Conservation (phyloP, 805 yeast species). For the Candida multigemmis region DNA sequence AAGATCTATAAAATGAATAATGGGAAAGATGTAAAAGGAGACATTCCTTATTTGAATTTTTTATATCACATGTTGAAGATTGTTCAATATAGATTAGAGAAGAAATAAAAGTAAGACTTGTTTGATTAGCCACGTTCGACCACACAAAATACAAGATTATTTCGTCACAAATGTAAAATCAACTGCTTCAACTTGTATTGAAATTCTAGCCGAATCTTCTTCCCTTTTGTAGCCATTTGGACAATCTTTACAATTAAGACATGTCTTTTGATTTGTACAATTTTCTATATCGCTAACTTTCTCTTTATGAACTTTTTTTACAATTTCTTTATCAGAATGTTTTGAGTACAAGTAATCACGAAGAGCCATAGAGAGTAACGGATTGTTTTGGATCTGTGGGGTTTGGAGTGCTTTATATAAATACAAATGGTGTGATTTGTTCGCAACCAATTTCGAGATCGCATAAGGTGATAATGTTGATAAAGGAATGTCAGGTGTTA, state of each 20-base stretch:
- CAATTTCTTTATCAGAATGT: constrained; percentile 8
- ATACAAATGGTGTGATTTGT: too few species aligned
- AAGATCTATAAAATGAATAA: constrained; percentile 9
- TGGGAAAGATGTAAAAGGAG: constrained; percentile 5
- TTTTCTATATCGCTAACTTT: constrained; percentile 12
- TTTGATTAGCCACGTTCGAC: too few species aligned
- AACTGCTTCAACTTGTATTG: constrained; percentile 2
- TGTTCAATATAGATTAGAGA: constrained; percentile 5
- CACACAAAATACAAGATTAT: too few species aligned
- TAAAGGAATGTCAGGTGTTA: too few species aligned
- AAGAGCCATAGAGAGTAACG: constrained; percentile 20
- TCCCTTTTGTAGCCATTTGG: constrained; percentile 5
- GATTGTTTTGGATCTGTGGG: too few species aligned
- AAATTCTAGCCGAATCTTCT: background rate
- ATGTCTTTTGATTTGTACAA: constrained; percentile 10
- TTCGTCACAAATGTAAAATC: constrained; percentile 5
- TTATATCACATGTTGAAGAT: constrained; percentile 13
- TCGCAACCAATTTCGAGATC: too few species aligned
- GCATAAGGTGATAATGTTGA: too few species aligned
- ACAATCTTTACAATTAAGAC: constrained; percentile 23
- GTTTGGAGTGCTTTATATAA: too few species aligned
- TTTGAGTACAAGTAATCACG: constrained; percentile 33
- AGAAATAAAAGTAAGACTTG: background rate
- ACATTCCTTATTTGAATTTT: constrained; percentile 12
- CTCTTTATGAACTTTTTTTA: constrained; percentile 3